These are phyloP conservation scores for Aspergillus persii DNA, from an alignment of 2,329 filamentous ascomycete genomes.

Conservation along the genomic window DNA sequence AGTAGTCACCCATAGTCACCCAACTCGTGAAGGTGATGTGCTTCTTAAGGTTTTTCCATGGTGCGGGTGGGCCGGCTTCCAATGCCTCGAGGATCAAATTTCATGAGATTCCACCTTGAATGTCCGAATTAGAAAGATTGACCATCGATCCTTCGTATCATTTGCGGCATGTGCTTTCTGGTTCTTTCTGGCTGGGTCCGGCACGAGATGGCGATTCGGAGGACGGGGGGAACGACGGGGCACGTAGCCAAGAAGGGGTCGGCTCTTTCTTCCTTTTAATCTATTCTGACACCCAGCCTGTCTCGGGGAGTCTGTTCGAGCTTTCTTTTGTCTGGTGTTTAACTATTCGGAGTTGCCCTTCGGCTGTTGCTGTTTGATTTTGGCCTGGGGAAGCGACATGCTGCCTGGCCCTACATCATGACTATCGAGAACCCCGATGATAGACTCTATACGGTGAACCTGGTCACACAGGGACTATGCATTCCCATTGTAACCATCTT, in stretches of 20 bases:
- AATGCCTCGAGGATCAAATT: neutral
- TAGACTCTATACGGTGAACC: constrained; percentile 30
- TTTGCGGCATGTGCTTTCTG: neutral
- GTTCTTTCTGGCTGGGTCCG: neutral
- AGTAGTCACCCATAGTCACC: neutral
- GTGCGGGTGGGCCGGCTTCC: neutral
- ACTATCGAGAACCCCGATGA: constrained; percentile 23
- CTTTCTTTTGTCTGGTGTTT: neutral
- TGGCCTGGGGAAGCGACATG: neutral
- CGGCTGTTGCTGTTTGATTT: neutral
- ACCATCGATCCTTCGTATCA: neutral
- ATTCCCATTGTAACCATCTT: constrained; percentile 34
- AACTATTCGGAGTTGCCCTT: too few relatives aligned
- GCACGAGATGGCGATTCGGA: neutral
- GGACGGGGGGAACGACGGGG: neutral
- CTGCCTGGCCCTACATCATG: constrained; percentile 13
- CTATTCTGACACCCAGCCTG: neutral
- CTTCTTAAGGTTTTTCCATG: neutral
- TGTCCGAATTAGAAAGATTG: neutral
- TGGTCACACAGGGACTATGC: constrained; percentile 37
- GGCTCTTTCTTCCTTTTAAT: neutral
- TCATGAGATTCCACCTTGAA: neutral
- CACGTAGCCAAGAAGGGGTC: neutral
- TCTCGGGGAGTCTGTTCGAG: neutral
- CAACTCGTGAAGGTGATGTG: neutral